These are phyloP conservation scores for Sanghuangporus sanghuang DNA, from an alignment of 1,284 basidiomycete species.

Conservation along the genomic window DNA sequence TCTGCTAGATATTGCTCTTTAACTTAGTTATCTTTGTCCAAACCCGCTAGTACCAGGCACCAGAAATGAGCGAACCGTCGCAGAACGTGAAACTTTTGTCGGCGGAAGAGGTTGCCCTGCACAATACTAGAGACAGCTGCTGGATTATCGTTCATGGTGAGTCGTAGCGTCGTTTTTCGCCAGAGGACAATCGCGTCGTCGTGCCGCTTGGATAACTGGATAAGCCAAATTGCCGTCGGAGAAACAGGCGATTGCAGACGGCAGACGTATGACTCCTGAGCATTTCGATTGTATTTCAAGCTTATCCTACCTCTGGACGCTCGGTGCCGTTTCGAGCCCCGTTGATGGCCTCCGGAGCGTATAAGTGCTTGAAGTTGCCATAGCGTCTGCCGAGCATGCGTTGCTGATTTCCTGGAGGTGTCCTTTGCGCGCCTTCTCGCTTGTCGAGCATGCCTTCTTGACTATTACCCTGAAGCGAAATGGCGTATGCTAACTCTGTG, in stretches of 20 bases:
- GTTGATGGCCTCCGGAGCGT: too few species aligned
- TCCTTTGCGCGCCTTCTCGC: too few species aligned
- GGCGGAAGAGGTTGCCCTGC: conserved; percentile 59
- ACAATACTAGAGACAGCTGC: conserved; percentile 69
- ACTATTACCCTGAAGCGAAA: neutral
- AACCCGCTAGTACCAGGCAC: neutral
- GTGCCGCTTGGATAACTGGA: neutral
- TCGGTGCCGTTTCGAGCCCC: too few species aligned
- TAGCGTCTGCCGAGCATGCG: too few species aligned
- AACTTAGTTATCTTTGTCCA: neutral
- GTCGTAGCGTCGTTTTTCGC: conserved; percentile 18
- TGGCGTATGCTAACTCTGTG: neutral
- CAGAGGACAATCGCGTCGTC: neutral
- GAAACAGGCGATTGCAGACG: too few species aligned
- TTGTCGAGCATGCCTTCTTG: too few species aligned
- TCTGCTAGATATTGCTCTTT: neutral
- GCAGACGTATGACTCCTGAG: too few species aligned
- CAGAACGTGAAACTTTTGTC: conserved; percentile 31
- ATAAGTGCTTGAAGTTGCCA: too few species aligned
- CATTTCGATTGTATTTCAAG: too few species aligned
- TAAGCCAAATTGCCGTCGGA: neutral
- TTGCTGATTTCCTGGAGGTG: too few species aligned
- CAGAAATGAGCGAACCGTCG: conserved; percentile 9
- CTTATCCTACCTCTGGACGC: too few species aligned
- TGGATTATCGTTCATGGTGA: conserved; percentile 88